A percentile compares a stretch with the other conserved stretches of the same genome.
Evolutionary conservation across 768 basidiomycete genomes (phyloP).

Genomic region (Boletus pseudopeckii): DNA sequence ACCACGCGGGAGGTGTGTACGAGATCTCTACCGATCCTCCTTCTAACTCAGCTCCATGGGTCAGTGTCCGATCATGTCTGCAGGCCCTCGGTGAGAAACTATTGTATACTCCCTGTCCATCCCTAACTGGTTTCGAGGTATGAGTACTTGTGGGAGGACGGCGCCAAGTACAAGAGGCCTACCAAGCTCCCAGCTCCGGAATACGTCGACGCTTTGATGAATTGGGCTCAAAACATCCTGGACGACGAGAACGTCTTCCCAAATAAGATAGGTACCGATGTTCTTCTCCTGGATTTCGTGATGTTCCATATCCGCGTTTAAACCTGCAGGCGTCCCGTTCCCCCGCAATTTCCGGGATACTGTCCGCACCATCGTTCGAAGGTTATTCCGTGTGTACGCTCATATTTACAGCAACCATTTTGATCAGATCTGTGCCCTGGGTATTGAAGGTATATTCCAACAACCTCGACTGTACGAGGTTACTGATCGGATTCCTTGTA

Average conservation of each 20-base stretch:
- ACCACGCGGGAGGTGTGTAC: conserved; percentile 79
- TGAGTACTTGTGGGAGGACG: conserved; percentile 95
- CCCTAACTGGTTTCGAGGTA: conserved; percentile 50
- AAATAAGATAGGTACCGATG: conserved; percentile 77
- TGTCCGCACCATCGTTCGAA: conserved; percentile 85
- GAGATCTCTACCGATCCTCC: not conserved
- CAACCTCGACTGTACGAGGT: not conserved
- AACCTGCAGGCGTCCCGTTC: conserved; percentile 76
- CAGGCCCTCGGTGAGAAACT: conserved; percentile 74
- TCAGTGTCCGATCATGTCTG: conserved; percentile 95
- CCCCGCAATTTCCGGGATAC: conserved; percentile 87
- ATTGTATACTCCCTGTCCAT: not conserved
- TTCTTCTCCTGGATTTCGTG: not conserved
- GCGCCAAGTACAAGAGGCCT: conserved; percentile 79
- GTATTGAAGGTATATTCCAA: conserved; percentile 79
- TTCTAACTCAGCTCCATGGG: conserved; percentile 7
- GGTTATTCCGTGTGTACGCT: conserved; percentile 95
- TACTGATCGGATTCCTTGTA: not conserved
- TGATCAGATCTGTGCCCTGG: conserved; percentile 96
- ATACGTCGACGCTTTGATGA: conserved; percentile 98
- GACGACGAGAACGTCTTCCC: conserved; percentile 94
- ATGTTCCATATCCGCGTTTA: not conserved
- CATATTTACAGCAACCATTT: conserved; percentile 99
- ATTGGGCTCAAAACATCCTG: conserved; percentile 90
- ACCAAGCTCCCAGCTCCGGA: conserved; percentile 95